These are phyloP conservation scores for Stereum hirsutum DNA, from an alignment of 1,284 basidiomycete species.

Conservation along the genomic window DNA sequence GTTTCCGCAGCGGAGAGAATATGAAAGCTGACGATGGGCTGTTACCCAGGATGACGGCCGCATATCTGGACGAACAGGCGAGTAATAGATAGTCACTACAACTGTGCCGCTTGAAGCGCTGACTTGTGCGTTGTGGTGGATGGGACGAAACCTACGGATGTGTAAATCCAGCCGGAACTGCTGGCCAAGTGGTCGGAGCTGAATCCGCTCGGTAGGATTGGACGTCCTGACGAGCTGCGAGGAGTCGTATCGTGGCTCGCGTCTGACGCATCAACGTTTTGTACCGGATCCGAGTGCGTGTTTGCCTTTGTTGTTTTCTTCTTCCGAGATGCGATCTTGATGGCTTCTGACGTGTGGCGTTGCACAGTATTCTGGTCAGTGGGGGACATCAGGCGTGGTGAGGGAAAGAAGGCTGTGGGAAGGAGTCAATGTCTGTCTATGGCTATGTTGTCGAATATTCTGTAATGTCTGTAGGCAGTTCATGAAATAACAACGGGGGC, in stretches of 20 bases:
- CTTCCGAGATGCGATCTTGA: not conserved
- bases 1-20: too few species aligned
- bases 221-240: conserved; percentile 68
- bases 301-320: not conserved
- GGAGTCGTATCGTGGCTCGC: conserved; percentile 79
- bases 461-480: too few species aligned
- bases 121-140: too few species aligned
- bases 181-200: conserved; percentile 63
- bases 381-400: conserved; percentile 65
- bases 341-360: not conserved
- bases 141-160: too few species aligned
- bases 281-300: conserved; percentile 68
- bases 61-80: conserved; percentile 60
- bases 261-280: conserved; percentile 68
- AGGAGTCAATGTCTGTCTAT: not conserved
- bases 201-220: conserved; percentile 72
- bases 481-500: not conserved
- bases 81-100: too few species aligned
- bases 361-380: conserved; percentile 52
- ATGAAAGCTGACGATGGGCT: not conserved
- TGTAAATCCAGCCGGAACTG: conserved; percentile 65
- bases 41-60: conserved; percentile 61
- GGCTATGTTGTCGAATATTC: conserved; percentile 2
- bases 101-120: too few species aligned
- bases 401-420: not conserved